Evolutionary conservation across 768 basidiomycete species (phyloP).

Genomic region (Xerocomellus intermedius): DNA sequence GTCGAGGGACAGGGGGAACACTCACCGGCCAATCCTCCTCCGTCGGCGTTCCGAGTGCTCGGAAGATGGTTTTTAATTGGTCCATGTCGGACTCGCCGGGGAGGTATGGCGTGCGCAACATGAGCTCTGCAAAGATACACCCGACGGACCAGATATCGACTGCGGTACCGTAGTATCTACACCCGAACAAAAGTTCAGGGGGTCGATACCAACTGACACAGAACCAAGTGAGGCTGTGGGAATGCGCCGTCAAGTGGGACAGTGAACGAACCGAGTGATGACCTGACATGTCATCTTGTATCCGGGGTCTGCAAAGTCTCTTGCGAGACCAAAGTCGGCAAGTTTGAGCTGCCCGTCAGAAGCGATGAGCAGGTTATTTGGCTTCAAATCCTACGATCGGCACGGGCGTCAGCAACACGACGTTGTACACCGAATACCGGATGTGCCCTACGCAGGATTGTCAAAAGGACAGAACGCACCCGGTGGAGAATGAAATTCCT

Average conservation of each 20-base stretch:
- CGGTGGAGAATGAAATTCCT: slow-evolving; percentile 91
- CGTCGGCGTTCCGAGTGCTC: slow-evolving; percentile 92
- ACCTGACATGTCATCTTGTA: slow-evolving; percentile 98
- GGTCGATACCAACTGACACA: slow-evolving; percentile 94
- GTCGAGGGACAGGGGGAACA: slow-evolving; percentile 1
- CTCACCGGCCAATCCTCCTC: slow-evolving; percentile 97
- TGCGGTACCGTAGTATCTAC: slow-evolving; percentile 85
- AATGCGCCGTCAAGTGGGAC: background rate
- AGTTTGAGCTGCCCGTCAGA: slow-evolving; percentile 91
- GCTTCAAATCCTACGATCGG: slow-evolving; percentile 82
- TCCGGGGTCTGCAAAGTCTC: slow-evolving; percentile 93
- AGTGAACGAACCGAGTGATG: slow-evolving; percentile 76
- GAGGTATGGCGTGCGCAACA: slow-evolving; percentile 93
- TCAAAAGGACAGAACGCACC: slow-evolving; percentile 44
- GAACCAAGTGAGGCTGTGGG: background rate
- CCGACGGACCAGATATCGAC: slow-evolving; percentile 98
- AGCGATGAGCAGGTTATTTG: slow-evolving; percentile 95
- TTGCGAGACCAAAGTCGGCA: slow-evolving; percentile 97
- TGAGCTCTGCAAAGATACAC: slow-evolving; percentile 96
- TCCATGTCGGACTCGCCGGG: slow-evolving; percentile 97
- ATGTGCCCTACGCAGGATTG: slow-evolving; percentile 10
- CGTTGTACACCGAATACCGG: background rate
- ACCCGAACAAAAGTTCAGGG: slow-evolving; percentile 90
- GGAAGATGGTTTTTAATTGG: slow-evolving; percentile 91
- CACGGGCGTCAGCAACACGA: slow-evolving; percentile 10